Evolutionary conservation across 371 early-diverging fungal genomes (phyloP), one percentile per base, ranked within the genome.

Genomic region (Apophysomyces sp.): DNA sequence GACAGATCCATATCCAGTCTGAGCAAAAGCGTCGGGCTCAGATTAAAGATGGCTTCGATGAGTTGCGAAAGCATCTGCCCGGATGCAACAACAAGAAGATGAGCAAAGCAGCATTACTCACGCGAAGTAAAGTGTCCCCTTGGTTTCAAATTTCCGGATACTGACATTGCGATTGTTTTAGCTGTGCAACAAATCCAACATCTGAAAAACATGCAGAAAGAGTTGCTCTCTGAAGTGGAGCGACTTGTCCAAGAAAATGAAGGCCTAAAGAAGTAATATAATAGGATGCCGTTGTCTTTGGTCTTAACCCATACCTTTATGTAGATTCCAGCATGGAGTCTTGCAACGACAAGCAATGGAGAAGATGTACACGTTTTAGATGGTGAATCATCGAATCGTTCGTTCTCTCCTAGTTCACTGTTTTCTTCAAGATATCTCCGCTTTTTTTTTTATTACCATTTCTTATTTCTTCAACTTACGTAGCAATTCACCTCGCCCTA

Each of bases 31-130:
- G 81, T 58, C 77, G 81, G 41, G 81, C 81, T 29, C 78, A 81
- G 37, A 81, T 81, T 55, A 77, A 77, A 39, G 78, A 78, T 69
- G 81, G 81, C 1, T 81, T 81, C 58, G 81, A 81, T 69, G 81
- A 81, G 62, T 64, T 81, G 37, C 65, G 75, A 71, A 80, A 80
- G 41, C 80, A 80, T 62, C 66, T 80, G 27, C 80, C 80, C 31
- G 80, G 80, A 15, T 80, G 80, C 41, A 73, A 73, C 51, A 81
- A 77, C 58, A 82, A 82, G 58, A 82, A 84, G 58, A 80, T 84
- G 77, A 80, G 80, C 57, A 84, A 84, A 61, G 85, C 85, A 34
- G 77, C 80, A 49, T 62, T 84, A 39, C 71, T 84, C 40, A 77
- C 77, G 26, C 70, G 81, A 74, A 81, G 82, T 82, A 76, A 55